Evolutionary conservation across 2,329 filamentous ascomycete species (phyloP).

Genomic region (Trichoderma lentiforme): DNA sequence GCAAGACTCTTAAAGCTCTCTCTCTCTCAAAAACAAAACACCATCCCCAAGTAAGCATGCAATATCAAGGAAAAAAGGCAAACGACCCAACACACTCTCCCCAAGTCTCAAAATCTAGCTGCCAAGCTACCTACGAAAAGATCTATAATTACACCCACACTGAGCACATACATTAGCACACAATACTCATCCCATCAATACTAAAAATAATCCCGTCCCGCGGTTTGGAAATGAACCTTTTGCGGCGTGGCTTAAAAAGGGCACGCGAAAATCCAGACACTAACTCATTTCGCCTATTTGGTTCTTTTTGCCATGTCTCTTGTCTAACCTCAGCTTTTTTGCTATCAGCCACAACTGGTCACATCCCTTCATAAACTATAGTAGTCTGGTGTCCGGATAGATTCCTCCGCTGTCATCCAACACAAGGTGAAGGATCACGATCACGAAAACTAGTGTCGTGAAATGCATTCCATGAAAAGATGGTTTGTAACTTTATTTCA

Average conservation of each 20-base stretch:
- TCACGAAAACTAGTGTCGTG: background rate
- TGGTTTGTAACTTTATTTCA: background rate
- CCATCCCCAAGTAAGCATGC: background rate
- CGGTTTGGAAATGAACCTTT: background rate
- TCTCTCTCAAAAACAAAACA: too few relatives aligned
- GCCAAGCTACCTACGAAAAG: background rate
- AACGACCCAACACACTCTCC: background rate
- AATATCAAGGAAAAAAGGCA: background rate
- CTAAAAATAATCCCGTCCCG: background rate
- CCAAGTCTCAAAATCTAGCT: background rate
- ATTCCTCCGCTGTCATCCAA: background rate
- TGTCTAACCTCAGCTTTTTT: constrained; percentile 6
- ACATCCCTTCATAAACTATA: background rate
- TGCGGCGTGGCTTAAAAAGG: background rate
- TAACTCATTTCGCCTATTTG: background rate
- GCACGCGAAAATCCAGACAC: background rate
- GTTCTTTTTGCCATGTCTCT: background rate
- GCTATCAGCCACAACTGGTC: background rate
- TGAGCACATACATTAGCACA: background rate
- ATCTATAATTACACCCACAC: background rate
- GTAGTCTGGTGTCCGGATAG: background rate
- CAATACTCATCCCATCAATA: background rate
- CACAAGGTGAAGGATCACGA: background rate
- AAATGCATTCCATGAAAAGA: background rate
- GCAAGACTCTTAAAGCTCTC: too few relatives aligned